Evolutionary conservation across 306 rosid genomes (phyloP), one percentile per base, ranked within the genome.

Genomic region (Sindora glabra): DNA sequence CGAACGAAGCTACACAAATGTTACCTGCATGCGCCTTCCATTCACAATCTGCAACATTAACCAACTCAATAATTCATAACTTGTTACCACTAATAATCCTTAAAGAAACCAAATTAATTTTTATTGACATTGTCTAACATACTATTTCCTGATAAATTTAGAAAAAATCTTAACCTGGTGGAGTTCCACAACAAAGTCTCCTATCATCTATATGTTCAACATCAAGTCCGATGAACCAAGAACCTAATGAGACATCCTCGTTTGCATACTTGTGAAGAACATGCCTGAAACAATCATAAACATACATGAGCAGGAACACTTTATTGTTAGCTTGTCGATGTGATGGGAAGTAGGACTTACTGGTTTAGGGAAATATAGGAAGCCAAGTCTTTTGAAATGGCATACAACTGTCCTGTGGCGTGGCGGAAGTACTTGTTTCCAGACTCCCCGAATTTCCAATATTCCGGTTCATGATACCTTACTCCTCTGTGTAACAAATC

Each of bases 11-110:
- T 36, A 94, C 97, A 45, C 99, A 94, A n/a, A 84, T 42, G 75
- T 94, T 94, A 64, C 99, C 99, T 30, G 99, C 99, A 58, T 89
- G 99, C 6, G 99, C 99, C 84, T 94, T 94, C 99, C 99, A 94
- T 75, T 94, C 99, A 54, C 99, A 94, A 74, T 94, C 99, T 94
- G 90, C 82, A 88, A 54, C 37, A 37, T 37, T 36, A 59, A 65
- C 40, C 60, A 56, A 5, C 30, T 37, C 39, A 33, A 39, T 25
- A 60, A 55, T 38, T 63, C 62, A 24, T 7, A 12, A 38, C 40
- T 54, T 45, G 23, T 58, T 18, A 24, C 67, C 2, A 2, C 42
- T 54, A 50, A 15, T 30, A 63, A 60, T 38, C 19, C 38, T 32
- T 38, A 47, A 45, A 23, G 22, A 56, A 47, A 67, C 24, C 50